Evolutionary conservation across 108 stramenopile species (phyloP).

Genomic region (Stephanodiscus minutulus): DNA sequence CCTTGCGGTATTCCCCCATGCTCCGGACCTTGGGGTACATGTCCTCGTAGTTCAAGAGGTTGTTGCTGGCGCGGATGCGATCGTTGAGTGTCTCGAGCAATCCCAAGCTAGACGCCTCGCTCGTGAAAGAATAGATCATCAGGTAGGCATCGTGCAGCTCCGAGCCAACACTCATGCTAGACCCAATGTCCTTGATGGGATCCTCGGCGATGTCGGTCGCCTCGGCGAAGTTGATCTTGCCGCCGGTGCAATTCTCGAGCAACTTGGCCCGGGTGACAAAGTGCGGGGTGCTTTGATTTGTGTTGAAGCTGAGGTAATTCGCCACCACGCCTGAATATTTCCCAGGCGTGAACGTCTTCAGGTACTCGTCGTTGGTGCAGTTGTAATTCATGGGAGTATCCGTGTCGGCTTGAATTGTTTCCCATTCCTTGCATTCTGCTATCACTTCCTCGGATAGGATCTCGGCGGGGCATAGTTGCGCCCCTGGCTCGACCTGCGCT

Average conservation of each 20-base stretch:
- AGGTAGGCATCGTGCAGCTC: conserved; percentile 51
- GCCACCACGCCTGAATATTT: conserved; percentile 29
- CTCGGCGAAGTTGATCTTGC: conserved; percentile 33
- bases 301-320: conserved; percentile 40
- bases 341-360: conserved; percentile 30
- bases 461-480: no score
- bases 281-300: conserved; percentile 26
- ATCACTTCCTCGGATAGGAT: no score
- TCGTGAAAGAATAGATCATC: conserved; percentile 39
- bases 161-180: conserved; percentile 9
- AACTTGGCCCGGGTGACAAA: conserved; percentile 27
- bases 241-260: conserved; percentile 39
- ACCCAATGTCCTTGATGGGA: conserved; percentile 42
- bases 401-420: no score
- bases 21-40: conserved; percentile 42
- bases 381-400: conserved; percentile 17
- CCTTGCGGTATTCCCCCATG: conserved; percentile 54
- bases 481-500: no score
- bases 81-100: conserved; percentile 47
- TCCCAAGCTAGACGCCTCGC: conserved; percentile 39
- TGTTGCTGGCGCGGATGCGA: conserved; percentile 23
- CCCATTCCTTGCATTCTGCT: no score
- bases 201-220: conserved; percentile 40
- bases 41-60: conserved; percentile 37
- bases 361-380: conserved; percentile 31